Evolutionary conservation across 2,329 filamentous ascomycete genomes (phyloP), one percentile per base, ranked within the genome.

Genomic region (Ceratocystis ficicola): DNA sequence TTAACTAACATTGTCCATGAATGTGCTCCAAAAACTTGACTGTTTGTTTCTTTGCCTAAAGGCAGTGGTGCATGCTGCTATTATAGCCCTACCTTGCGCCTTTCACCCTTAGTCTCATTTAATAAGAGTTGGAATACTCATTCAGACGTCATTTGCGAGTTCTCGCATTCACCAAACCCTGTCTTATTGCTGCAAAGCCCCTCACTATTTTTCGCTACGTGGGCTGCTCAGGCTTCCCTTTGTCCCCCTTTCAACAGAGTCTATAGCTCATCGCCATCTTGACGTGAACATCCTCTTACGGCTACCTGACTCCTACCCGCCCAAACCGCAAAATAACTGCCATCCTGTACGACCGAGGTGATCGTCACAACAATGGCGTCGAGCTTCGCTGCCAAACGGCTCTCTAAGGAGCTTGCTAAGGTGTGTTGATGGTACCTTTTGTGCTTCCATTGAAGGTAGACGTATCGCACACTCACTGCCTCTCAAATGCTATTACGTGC

Each of bases 401-500:
- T 86, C 68, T 76, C 77, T 57, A 86, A 86, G 73, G 84, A 86
- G 75, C 75, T 85, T 41, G 72, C 73, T 50, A 86, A 85, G 78
- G 82, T 83, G 73, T 50, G 55, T 59, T 52, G 48, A 28, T 28
- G 10, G 22, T 6, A 52, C 3, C 25, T 52, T 52, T 52, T 28
- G 8, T 52, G 25, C 50, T 25, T 55, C 50, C 20, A 25, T 32
- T 8, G 28, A 25, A 20, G 28, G 6, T 59, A n/a, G 55, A 30
- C 5, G 28, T 72, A 44, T 41, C 36, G 36, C 10, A 15, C 36
- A 41, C 59, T 65, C 36, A 41, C 59, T 65, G 46, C 44, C 44
- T 52, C 17, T 48, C 20, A 41, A 41, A 50, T 52, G 30, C 15
- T 55, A 22, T 17, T 30, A 32, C 52, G 44, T 44, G 28, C 25